Percentiles rank a stretch among this genome's conserved stretches.
Evolutionary conservation across 257 asterid species (phyloP).

Genomic region (Solanum clarkiae): DNA sequence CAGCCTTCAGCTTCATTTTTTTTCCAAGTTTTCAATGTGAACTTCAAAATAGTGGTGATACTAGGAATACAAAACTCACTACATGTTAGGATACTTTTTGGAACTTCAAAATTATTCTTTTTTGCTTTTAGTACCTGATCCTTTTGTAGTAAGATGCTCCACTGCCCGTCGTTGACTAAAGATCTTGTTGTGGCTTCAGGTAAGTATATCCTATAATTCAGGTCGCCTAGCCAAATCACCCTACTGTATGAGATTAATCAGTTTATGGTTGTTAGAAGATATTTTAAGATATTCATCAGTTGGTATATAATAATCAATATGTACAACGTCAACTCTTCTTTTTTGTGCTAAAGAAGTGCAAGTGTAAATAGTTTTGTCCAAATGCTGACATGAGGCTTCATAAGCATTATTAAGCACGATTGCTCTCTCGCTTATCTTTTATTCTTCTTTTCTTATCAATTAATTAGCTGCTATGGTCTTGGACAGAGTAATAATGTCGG

Average conservation of each 20-base stretch:
- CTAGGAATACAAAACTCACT: neutral
- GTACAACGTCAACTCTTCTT: neutral
- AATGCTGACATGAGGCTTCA: neutral
- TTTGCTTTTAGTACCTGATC: constrained; percentile 40
- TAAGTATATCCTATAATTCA: constrained; percentile 55
- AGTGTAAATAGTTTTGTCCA: neutral
- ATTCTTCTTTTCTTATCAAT: neutral
- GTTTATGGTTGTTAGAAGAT: neutral
- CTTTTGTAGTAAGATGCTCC: constrained; percentile 41
- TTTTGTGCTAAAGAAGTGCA: neutral
- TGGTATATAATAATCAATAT: neutral
- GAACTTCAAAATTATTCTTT: neutral
- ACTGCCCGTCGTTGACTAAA: constrained; percentile 33
- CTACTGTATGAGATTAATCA: constrained; percentile 17
- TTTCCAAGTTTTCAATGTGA: constrained; percentile 6
- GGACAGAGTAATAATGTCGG: neutral
- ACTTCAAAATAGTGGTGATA: neutral
- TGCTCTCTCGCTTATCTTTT: neutral
- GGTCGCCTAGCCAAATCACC: constrained; percentile 63
- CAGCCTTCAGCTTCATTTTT: constrained; percentile 41
- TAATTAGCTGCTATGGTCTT: neutral
- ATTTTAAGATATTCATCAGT: neutral
- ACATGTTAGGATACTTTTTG: neutral
- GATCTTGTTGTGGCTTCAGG: constrained; percentile 50
- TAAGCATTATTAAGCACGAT: neutral